Percentiles rank a stretch among this genome's conserved stretches.
Evolutionary conservation across 1,284 basidiomycete species (phyloP).

Genomic region (Microstroma glucosiphilum): DNA sequence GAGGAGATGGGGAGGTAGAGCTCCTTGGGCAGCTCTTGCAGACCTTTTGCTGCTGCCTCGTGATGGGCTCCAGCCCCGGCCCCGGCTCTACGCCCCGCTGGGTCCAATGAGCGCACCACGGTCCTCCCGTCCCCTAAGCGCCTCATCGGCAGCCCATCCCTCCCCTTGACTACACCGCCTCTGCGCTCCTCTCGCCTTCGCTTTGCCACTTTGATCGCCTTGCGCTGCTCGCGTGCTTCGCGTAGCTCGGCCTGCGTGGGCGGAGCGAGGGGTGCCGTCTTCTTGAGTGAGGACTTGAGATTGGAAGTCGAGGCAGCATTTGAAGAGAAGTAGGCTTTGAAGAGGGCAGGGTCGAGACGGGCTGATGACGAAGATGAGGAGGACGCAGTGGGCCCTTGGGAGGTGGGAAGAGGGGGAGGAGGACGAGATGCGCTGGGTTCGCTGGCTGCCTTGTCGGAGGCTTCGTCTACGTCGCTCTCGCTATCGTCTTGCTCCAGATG

Average conservation of each 20-base stretch:
- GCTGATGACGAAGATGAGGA: not conserved
- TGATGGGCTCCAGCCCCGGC: no score
- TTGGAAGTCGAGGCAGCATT: slow-evolving; percentile 19
- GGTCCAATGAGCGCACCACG: slow-evolving; percentile 22
- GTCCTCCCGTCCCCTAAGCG: slow-evolving; percentile 27
- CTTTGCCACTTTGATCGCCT: slow-evolving; percentile 10
- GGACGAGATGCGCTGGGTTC: not conserved
- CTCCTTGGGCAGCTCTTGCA: not conserved
- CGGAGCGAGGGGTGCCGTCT: slow-evolving; percentile 15
- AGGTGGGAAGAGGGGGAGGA: no score
- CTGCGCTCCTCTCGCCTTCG: slow-evolving; percentile 14
- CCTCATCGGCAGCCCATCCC: slow-evolving; percentile 35
- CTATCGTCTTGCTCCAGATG: not conserved
- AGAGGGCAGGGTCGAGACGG: slow-evolving; percentile 38
- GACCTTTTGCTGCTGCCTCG: not conserved
- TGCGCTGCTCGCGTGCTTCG: slow-evolving; percentile 9
- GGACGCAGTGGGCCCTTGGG: not conserved
- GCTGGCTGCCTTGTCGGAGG: not conserved
- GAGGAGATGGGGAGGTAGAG: no score
- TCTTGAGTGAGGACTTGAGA: slow-evolving; percentile 25
- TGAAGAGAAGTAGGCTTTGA: slow-evolving; percentile 32
- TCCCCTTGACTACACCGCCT: slow-evolving; percentile 27
- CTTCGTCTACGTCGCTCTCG: slow-evolving; percentile 1
- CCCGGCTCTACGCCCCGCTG: no score
- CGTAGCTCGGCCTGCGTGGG: slow-evolving; percentile 19